phyloP scores from a whole-genome alignment of 495 filamentous ascomycete species.

The Tuber umbilicatum region DNA sequence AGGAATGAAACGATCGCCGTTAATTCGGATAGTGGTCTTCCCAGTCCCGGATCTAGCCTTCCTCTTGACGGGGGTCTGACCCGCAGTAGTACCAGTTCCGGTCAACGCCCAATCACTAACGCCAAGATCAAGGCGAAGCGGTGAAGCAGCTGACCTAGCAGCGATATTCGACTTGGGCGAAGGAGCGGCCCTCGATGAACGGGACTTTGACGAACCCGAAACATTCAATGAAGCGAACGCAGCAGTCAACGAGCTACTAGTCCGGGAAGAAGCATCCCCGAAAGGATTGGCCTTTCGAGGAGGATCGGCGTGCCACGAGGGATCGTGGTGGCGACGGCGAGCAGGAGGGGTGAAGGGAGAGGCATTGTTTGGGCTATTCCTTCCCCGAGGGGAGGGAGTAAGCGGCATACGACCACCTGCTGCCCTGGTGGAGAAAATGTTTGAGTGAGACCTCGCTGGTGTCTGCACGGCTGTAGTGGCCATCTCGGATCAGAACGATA shows the following conservation, averaged over 20 bases:
- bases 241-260: conserved; percentile 24
- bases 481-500: conserved; percentile 50
- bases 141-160: conserved; percentile 55
- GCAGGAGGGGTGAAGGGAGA: conserved; percentile 73
- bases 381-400: conserved; percentile 76
- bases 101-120: conserved; percentile 87
- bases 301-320: conserved; percentile 33
- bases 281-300: conserved; percentile 11
- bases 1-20: conserved; percentile 93
- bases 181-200: conserved; percentile 52
- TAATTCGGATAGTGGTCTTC: conserved; percentile 77
- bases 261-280: conserved; percentile 7
- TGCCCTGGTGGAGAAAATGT: conserved; percentile 84
- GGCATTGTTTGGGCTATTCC: conserved; percentile 48
- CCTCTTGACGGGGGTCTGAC: conserved; percentile 64
- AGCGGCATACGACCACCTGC: conserved; percentile 91
- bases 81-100: conserved; percentile 62
- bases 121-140: conserved; percentile 79
- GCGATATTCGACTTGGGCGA: conserved; percentile 90
- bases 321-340: conserved; percentile 28
- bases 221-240: conserved; percentile 36
- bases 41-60: conserved; percentile 53
- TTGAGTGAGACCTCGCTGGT: conserved; percentile 86
- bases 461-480: conserved; percentile 82
- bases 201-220: conserved; percentile 42